A percentile compares a stretch with the other conserved stretches of the same genome.
These are phyloP conservation scores for Colletotrichum acutatum DNA, from an alignment of 2,329 filamentous ascomycete genomes.

Conservation along the genomic window DNA sequence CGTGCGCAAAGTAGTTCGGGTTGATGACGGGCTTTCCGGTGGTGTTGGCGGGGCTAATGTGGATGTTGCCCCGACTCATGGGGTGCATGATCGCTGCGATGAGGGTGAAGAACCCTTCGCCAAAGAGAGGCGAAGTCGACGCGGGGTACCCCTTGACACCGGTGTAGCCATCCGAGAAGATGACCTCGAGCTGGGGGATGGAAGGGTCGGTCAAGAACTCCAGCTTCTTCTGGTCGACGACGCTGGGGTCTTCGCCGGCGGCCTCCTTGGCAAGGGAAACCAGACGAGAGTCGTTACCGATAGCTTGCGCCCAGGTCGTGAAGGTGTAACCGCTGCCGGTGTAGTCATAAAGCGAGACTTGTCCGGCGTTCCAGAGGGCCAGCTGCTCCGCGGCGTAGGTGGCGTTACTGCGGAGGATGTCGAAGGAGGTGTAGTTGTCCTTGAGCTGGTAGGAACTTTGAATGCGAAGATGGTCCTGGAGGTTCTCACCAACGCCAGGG, in stretches of 20 bases:
- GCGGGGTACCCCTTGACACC: conserved; percentile 50
- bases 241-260: conserved; percentile 41
- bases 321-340: conserved; percentile 52
- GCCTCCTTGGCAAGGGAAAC: conserved; percentile 47
- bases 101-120: conserved; percentile 43
- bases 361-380: conserved; percentile 45
- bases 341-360: conserved; percentile 51
- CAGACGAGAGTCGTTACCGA: conserved; percentile 45
- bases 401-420: conserved; percentile 44
- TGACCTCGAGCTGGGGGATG: conserved; percentile 55
- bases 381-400: conserved; percentile 51
- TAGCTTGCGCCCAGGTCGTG: conserved; percentile 52
- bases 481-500: conserved; percentile 63
- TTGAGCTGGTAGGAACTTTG: conserved; percentile 48
- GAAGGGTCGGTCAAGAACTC: conserved; percentile 48
- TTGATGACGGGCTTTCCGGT: conserved; percentile 46
- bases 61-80: conserved; percentile 45
- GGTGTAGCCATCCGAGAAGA: conserved; percentile 58
- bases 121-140: conserved; percentile 41
- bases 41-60: conserved; percentile 48
- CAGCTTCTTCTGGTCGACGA: conserved; percentile 52
- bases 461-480: conserved; percentile 49
- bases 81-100: conserved; percentile 44
- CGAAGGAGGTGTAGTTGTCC: conserved; percentile 44
- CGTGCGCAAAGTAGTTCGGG: conserved; percentile 43